Evolutionary conservation across 495 filamentous ascomycete genomes (phyloP).

Genomic region (Talaromyces liani): DNA sequence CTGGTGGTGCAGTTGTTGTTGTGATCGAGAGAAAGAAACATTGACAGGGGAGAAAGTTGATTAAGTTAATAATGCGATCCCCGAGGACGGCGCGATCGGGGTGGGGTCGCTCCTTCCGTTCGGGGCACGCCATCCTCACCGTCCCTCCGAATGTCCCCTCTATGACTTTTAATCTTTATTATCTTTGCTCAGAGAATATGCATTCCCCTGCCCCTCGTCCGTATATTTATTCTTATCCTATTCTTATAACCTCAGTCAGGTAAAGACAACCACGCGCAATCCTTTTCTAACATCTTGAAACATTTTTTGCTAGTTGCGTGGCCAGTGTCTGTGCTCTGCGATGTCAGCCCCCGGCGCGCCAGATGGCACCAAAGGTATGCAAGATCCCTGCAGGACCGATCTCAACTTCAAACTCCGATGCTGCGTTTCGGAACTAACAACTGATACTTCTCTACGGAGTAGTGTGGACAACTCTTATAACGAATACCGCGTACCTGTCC

Average conservation of each 20-base stretch:
- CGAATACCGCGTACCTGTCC: constrained; percentile 64
- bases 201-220: not conserved
- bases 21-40: not conserved
- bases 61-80: not conserved
- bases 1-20: not conserved
- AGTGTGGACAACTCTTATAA: constrained; percentile 77
- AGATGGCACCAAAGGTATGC: constrained; percentile 1
- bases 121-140: not conserved
- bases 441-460: not conserved
- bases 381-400: not conserved
- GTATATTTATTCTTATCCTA: not conserved
- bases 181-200: not conserved
- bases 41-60: not conserved
- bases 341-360: not conserved
- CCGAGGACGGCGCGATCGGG: not conserved
- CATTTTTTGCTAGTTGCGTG: not conserved
- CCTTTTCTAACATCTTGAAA: too few species aligned
- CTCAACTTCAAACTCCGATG: not conserved
- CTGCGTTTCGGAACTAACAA: not conserved
- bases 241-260: not conserved
- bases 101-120: not conserved
- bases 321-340: not conserved
- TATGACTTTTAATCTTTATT: not conserved
- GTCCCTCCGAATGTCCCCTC: not conserved
- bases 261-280: not conserved